Evolutionary conservation across 495 filamentous ascomycete species (phyloP).

Genomic region (Tetracladium setigerum): DNA sequence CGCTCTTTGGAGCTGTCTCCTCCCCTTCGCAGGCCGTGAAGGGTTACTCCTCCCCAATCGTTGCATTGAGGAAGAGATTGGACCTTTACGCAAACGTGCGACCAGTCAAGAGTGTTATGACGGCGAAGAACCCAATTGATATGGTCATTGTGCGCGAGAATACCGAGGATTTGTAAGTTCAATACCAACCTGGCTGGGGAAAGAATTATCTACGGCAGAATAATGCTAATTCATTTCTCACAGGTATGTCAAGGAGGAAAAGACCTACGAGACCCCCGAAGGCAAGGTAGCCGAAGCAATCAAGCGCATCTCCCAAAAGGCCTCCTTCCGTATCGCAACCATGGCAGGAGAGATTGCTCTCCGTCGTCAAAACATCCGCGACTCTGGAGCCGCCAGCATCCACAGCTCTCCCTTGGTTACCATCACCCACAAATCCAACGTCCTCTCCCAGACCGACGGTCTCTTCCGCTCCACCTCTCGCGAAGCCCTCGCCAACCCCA

Average conservation of each 20-base stretch:
- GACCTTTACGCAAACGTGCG: constrained; percentile 97
- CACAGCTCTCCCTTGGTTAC: constrained; percentile 74
- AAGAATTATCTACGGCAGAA: constrained; percentile 2
- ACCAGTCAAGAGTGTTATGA: constrained; percentile 77
- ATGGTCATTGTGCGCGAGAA: constrained; percentile 98
- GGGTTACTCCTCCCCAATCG: constrained; percentile 96
- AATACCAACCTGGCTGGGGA: no score
- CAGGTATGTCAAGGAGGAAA: constrained; percentile 91
- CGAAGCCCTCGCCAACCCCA: constrained; percentile 55
- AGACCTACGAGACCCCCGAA: constrained; percentile 61
- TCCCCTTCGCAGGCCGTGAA: constrained; percentile 82
- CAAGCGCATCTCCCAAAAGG: constrained; percentile 87
- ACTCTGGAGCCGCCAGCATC: constrained; percentile 38
- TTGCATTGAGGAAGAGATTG: constrained; percentile 90
- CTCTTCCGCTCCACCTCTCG: constrained; percentile 81
- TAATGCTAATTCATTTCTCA: no score
- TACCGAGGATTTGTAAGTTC: constrained; percentile 70
- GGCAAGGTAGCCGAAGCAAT: constrained; percentile 89
- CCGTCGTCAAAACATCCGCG: constrained; percentile 72
- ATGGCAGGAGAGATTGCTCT: constrained; percentile 95
- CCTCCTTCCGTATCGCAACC: constrained; percentile 73
- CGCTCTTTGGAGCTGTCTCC: constrained; percentile 92
- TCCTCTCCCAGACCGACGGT: constrained; percentile 92
- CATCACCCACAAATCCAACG: constrained; percentile 98
- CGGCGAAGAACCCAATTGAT: constrained; percentile 64